Base-by-base conservation (phyloP, 768 basidiomycete genomes). In the Hypholoma sublateritium region DNA sequence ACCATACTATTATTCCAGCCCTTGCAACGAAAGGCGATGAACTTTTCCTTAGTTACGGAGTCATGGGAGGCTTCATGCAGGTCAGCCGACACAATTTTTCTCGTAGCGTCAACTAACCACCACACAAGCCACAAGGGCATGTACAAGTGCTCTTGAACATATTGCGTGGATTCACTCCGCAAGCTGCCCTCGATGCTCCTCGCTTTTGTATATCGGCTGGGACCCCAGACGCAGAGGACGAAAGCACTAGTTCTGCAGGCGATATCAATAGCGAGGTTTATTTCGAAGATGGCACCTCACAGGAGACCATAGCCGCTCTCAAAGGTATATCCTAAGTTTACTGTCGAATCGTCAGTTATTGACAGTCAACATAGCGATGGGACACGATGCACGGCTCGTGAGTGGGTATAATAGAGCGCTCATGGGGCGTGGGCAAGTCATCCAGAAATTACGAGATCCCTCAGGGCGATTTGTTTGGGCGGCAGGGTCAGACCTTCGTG, bases 1-100 rank as follows among this genome's bases (percentile, higher is more conserved):
- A 96, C 70, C 95, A 97, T 66, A 98, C 95, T 2, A 97, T 97
- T 63, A 96, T 96, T 59, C 95, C 95, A 12, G 91, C 92, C 2
- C 78, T 96, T 72, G 95, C 85, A 0, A 87, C 87, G 2, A 80
- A 82, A 58, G 87, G 83, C 1, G 80, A 86, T 53, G 94, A 96
- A 39, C 76, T 98, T 3, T 95, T 95, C 76, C 70, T 97, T 62
- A 86, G 86, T 50, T 96, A 89, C 60, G 94, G 93, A 52, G 91
- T 95, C 19, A 95, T 95, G 94, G 92, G 91, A 53, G 91, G 89
- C 1, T 93, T 84, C 71, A 94, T 93, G 91, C 91, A 91, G 79
- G 88, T 82, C 28, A 41, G 28, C 28, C 28, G 5, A 32, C 28
- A 5, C 28, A 9, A 69, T 50, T 0, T 8, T 12, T 21, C 8